These are phyloP conservation scores for Oropetium thomaeum DNA, from an alignment of 176 grass and related monocot species.

Conservation along the genomic window DNA sequence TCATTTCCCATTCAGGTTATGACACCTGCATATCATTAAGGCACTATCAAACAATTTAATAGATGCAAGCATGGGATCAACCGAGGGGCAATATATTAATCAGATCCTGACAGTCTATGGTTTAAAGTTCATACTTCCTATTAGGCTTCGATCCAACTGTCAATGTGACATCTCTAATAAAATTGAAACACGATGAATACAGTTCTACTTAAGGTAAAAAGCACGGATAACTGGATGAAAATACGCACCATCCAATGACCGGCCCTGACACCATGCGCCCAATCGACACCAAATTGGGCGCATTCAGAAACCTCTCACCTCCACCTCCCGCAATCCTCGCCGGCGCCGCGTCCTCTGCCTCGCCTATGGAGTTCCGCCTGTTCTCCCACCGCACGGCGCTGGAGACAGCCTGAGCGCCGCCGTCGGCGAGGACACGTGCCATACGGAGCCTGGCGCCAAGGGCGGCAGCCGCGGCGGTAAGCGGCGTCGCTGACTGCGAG, in stretches of 20 bases:
- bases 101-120: neutral
- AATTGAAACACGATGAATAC: neutral
- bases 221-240: neutral
- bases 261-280: constrained; percentile 84
- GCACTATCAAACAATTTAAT: neutral
- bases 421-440: constrained; percentile 38
- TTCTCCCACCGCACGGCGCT: constrained; percentile 35
- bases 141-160: neutral
- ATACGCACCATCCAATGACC: constrained; percentile 77
- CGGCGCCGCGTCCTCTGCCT: neutral
- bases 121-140: neutral
- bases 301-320: constrained; percentile 80
- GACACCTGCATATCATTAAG: neutral
- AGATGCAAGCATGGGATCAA: neutral
- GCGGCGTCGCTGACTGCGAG: constrained; percentile 59
- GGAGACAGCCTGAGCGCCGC: constrained; percentile 25
- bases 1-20: neutral
- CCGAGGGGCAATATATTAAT: neutral
- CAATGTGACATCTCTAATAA: neutral
- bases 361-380: constrained; percentile 18
- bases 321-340: neutral
- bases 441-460: constrained; percentile 48
- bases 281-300: constrained; percentile 91
- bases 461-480: constrained; percentile 49
- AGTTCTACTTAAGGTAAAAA: neutral